Conservation (phyloP, 352 stramenopile genomes). For the Pythium brachiatum region DNA sequence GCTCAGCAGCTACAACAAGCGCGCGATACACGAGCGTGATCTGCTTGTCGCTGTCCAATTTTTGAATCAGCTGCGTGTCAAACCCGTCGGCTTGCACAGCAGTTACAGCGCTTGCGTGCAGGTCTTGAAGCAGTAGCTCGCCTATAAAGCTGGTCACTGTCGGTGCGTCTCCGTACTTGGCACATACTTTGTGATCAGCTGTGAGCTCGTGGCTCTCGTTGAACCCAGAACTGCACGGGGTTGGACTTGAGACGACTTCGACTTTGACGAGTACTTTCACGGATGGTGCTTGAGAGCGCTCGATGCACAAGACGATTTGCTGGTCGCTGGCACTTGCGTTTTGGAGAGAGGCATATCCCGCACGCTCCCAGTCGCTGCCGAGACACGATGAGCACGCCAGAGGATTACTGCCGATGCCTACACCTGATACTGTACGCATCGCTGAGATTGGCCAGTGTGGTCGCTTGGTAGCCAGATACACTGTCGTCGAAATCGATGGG, state of each 20-base stretch:
- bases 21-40: not conserved
- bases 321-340: not conserved
- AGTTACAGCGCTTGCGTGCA: not conserved
- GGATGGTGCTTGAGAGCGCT: too few relatives aligned
- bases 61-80: not conserved
- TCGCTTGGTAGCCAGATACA: conserved; percentile 14
- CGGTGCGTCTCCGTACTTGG: not conserved
- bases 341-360: not conserved
- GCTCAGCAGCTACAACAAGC: not conserved
- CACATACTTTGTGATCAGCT: not conserved
- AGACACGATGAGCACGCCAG: not conserved
- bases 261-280: not conserved
- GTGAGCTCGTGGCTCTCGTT: not conserved
- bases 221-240: not conserved
- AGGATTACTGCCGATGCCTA: not conserved
- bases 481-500: not conserved
- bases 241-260: not conserved
- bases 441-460: not conserved
- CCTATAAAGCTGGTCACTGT: not conserved
- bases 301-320: not conserved
- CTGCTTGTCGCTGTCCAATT: not conserved
- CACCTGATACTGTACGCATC: not conserved
- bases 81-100: not conserved
- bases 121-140: not conserved
- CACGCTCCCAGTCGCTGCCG: not conserved